These are phyloP conservation scores for Pugionium dolabratum DNA, from an alignment of 345 rosid species.

Conservation along the genomic window DNA sequence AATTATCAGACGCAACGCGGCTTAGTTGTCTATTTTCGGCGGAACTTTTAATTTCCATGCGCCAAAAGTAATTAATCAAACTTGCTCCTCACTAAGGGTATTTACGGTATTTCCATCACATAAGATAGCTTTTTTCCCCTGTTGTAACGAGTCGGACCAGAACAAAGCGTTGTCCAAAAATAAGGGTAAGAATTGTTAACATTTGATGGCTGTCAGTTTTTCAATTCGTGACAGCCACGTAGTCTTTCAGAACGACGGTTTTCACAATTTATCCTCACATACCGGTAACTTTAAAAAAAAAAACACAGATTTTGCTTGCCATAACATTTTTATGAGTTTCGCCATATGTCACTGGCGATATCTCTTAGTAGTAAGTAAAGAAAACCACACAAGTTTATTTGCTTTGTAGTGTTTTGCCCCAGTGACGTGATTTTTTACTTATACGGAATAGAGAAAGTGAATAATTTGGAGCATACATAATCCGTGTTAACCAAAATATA, in stretches of 20 bases:
- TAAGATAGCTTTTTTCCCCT: too few relatives aligned
- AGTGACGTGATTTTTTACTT: too few relatives aligned
- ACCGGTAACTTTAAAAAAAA: slow-evolving; percentile 23
- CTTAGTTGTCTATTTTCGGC: slow-evolving; percentile 31
- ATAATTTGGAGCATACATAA: too few relatives aligned
- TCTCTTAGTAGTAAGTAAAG: slow-evolving; percentile 23
- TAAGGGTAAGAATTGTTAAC: slow-evolving; percentile 28
- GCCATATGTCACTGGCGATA: slow-evolving; percentile 29
- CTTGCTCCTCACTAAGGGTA: background rate
- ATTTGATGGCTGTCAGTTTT: slow-evolving; percentile 25
- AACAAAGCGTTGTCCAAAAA: slow-evolving; percentile 38
- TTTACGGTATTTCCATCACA: background rate
- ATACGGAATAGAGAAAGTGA: too few relatives aligned
- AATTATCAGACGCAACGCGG: slow-evolving; percentile 26
- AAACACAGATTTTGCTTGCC: slow-evolving; percentile 25
- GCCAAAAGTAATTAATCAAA: slow-evolving; percentile 10
- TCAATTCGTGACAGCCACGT: slow-evolving; percentile 42
- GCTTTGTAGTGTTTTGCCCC: too few relatives aligned
- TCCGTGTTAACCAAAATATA: too few relatives aligned
- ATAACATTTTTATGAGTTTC: slow-evolving; percentile 12
- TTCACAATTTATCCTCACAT: slow-evolving; percentile 22
- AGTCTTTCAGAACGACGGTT: slow-evolving; percentile 24
- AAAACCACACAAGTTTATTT: too few relatives aligned
- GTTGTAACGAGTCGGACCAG: too few relatives aligned
- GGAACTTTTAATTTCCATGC: background rate